Percentiles rank a stretch among this genome's conserved stretches.
phyloP scores from a whole-genome alignment of 139 green algal species.

The Chlamydomonas eustigma region DNA sequence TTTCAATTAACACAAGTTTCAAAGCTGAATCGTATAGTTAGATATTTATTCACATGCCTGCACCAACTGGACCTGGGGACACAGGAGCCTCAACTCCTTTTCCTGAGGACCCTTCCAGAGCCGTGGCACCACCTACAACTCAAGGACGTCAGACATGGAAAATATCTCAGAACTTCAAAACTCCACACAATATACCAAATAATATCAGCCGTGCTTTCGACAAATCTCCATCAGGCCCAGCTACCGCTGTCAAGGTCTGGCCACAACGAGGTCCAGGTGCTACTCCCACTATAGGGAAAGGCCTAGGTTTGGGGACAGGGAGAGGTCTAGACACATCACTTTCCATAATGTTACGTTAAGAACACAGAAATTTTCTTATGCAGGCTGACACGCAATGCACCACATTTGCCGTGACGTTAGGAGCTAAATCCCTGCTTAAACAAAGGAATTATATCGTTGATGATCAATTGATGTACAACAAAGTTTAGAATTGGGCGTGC shows the following conservation, averaged over 20 bases:
- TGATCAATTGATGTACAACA: no score
- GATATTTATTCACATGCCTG: constrained; percentile 16
- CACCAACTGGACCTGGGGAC: constrained; percentile 23
- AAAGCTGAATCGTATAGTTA: background rate
- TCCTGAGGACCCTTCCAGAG: constrained; percentile 69
- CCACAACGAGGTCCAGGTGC: constrained; percentile 77
- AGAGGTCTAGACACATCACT: background rate
- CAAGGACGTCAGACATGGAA: no score
- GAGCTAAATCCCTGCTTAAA: no score
- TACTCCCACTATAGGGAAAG: constrained; percentile 46
- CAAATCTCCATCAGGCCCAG: constrained; percentile 63
- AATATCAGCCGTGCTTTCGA: constrained; percentile 73
- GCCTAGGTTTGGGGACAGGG: constrained; percentile 34
- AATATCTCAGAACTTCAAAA: no score
- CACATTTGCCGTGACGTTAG: no score
- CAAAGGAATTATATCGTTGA: no score
- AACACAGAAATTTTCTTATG: no score
- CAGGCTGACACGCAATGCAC: no score
- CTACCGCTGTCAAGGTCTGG: constrained; percentile 88
- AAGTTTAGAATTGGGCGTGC: no score
- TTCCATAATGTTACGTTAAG: background rate
- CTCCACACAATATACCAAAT: constrained; percentile 86
- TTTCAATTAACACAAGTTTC: background rate
- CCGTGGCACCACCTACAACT: constrained; percentile 79
- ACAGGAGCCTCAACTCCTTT: constrained; percentile 34